Evolutionary conservation across 2,329 filamentous ascomycete genomes (phyloP).

Genomic region (Claviceps capensis): DNA sequence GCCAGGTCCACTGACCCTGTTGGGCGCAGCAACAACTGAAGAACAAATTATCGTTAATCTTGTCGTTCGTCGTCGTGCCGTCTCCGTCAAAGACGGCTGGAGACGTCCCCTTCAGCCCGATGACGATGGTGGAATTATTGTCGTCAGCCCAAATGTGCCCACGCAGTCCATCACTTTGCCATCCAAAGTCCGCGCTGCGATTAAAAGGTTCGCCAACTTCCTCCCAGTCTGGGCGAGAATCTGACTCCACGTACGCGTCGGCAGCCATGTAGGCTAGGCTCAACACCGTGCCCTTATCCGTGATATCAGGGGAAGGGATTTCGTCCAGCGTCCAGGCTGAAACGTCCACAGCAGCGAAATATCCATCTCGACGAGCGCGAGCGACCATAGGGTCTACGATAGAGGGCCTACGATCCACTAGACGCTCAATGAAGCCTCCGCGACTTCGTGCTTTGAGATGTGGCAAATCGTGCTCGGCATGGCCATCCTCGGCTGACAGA

Average conservation of each 20-base stretch:
- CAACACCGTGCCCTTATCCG: constrained; percentile 72
- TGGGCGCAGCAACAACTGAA: constrained; percentile 97
- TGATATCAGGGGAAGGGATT: constrained; percentile 64
- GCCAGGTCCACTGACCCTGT: constrained; percentile 80
- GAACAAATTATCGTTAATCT: constrained; percentile 93
- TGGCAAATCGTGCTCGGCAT: constrained; percentile 34
- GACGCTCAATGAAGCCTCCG: constrained; percentile 58
- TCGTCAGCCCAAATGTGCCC: constrained; percentile 89
- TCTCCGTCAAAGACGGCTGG: constrained; percentile 91
- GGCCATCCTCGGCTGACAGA: constrained; percentile 45
- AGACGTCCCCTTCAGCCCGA: constrained; percentile 84
- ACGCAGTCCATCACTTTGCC: constrained; percentile 76
- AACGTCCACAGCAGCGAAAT: constrained; percentile 51
- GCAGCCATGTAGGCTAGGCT: constrained; percentile 79
- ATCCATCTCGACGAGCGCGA: constrained; percentile 54
- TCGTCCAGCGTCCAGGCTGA: constrained; percentile 76
- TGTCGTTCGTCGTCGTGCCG: constrained; percentile 93
- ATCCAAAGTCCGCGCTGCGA: constrained; percentile 78
- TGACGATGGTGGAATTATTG: constrained; percentile 73
- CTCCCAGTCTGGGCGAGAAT: constrained; percentile 65
- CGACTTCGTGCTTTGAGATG: constrained; percentile 49
- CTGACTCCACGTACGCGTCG: constrained; percentile 71
- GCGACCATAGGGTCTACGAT: constrained; percentile 69
- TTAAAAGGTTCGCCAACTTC: constrained; percentile 72
- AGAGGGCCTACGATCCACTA: constrained; percentile 63